Percentiles rank a stretch among this genome's conserved stretches.
These are phyloP conservation scores for Lactuca sativa DNA, from an alignment of 129 eudicot genomes.

Conservation along the genomic window DNA sequence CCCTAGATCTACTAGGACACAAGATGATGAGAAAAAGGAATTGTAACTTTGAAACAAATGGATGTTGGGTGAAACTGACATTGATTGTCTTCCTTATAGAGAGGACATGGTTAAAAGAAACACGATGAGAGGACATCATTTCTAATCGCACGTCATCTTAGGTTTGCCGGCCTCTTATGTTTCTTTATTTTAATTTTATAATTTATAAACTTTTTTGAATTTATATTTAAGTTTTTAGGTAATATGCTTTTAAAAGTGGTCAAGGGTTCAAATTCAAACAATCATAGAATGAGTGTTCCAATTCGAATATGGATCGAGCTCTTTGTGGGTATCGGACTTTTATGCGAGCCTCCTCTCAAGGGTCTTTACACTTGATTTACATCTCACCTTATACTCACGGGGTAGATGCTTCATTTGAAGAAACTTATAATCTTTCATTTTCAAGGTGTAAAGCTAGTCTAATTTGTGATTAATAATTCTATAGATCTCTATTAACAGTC, in stretches of 20 bases:
- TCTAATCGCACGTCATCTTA: conserved; percentile 27
- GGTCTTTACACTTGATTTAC: too few relatives aligned
- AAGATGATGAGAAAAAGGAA: conserved; percentile 21
- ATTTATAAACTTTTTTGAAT: conserved; percentile 2
- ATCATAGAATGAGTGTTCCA: too few relatives aligned
- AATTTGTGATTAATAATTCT: neutral
- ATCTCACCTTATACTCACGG: neutral
- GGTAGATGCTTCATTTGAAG: too few relatives aligned
- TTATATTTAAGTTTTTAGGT: neutral
- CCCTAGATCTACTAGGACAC: conserved; percentile 13
- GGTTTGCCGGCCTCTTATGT: conserved; percentile 26
- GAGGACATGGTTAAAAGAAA: conserved; percentile 53
- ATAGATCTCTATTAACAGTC: neutral
- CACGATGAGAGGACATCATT: conserved; percentile 35
- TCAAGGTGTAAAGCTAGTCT: neutral
- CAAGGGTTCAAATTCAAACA: neutral
- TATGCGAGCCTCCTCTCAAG: too few relatives aligned
- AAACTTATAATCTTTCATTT: conserved; percentile 1
- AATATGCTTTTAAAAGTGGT: neutral
- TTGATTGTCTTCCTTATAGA: conserved; percentile 41
- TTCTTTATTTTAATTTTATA: conserved; percentile 15
- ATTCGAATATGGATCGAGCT: neutral
- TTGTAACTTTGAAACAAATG: conserved; percentile 27
- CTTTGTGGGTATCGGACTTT: neutral
- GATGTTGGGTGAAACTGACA: conserved; percentile 35